Evolutionary conservation across 1,284 basidiomycete genomes (phyloP).

Genomic region (Leccinum griseonigrum): DNA sequence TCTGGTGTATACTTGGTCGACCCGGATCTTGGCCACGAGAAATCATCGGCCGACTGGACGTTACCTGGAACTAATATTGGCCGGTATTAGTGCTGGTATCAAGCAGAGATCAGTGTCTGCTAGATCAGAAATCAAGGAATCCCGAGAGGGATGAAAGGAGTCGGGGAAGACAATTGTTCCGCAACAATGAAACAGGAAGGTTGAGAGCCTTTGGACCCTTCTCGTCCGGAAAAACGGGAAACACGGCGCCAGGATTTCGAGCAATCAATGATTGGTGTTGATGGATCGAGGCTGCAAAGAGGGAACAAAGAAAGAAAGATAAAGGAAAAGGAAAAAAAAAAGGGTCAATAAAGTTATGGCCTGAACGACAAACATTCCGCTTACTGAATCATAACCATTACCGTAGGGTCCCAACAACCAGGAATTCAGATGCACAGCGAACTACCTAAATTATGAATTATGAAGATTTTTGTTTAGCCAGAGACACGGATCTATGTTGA

Average conservation of each 20-base stretch:
- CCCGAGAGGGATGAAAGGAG: background rate
- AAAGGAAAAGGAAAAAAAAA: conserved; percentile 3
- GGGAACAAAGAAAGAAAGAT: background rate
- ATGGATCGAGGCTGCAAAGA: conserved; percentile 10
- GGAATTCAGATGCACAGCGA: conserved; percentile 21
- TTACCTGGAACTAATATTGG: conserved; percentile 8
- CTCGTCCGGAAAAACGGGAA: background rate
- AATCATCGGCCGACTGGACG: background rate
- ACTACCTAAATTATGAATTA: conserved; percentile 30
- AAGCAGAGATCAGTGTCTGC: background rate
- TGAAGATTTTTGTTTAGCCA: conserved; percentile 14
- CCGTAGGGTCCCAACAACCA: background rate
- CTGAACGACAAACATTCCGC: conserved; percentile 15
- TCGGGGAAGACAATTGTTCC: conserved; percentile 3
- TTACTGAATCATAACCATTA: conserved; percentile 21
- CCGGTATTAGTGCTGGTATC: background rate
- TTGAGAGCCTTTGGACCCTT: background rate
- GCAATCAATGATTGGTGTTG: background rate
- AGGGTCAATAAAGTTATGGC: conserved; percentile 18
- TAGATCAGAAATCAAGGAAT: background rate
- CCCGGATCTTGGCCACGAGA: background rate
- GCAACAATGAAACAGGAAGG: conserved; percentile 2
- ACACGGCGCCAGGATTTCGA: background rate
- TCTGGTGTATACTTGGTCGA: background rate
- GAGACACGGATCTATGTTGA: conserved; percentile 31